Conservation (phyloP, 345 rosid genomes). For the Viola odorata region DNA sequence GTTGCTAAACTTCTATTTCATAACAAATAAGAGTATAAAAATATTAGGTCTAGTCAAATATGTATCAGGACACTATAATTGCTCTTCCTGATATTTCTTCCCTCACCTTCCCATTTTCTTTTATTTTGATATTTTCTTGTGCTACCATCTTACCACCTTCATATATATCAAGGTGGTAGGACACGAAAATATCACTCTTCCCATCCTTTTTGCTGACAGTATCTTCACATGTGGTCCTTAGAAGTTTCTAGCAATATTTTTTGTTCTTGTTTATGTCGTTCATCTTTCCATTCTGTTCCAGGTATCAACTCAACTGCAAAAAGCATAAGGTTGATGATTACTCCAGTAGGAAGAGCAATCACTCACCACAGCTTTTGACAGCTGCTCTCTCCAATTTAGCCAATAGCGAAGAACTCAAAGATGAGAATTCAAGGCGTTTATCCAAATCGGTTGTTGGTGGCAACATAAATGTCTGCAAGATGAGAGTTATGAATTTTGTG, state of each 20-base stretch:
- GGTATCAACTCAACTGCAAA: constrained; percentile 70
- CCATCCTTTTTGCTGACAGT: neutral
- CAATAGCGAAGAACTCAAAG: constrained; percentile 55
- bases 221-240: neutral
- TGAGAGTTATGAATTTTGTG: constrained; percentile 50
- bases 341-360: constrained; percentile 33
- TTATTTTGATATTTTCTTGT: no score
- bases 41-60: no score
- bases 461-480: constrained; percentile 70
- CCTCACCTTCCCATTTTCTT: no score
- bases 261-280: constrained; percentile 1
- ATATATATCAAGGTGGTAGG: no score
- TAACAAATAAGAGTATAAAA: no score
- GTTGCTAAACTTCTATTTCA: no score
- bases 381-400: constrained; percentile 37
- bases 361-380: constrained; percentile 33
- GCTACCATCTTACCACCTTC: no score
- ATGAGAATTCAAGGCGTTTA: constrained; percentile 32
- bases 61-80: no score
- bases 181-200: no score
- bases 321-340: constrained; percentile 55
- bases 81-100: no score
- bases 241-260: no score
- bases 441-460: constrained; percentile 80
- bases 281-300: constrained; percentile 32